Evolutionary conservation across 1,284 basidiomycete genomes (phyloP), one percentile per base, ranked within the genome.

Genomic region (Ceratobasidium theobromae): DNA sequence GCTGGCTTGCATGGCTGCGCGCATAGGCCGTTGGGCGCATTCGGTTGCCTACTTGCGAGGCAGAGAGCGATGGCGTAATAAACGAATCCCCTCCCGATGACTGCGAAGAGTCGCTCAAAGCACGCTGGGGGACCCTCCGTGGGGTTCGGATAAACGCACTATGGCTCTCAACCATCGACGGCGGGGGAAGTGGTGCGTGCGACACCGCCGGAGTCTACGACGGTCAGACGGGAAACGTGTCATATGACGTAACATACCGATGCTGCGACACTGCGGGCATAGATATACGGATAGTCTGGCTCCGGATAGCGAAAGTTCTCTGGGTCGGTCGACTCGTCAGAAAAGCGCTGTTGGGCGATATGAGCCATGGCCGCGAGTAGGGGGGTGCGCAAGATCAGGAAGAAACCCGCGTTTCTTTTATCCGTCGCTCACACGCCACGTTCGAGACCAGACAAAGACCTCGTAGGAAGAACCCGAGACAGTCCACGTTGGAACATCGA

Each of bases 401-500:
- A 21, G 28, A 45, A 27, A 33, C 11, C n/a, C 8, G 18, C 25
- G 40, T 30, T 18, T 58, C 54, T 58, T 58, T 58, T 58, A 58
- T 58, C 30, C 25, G 6, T 18, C 43, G 23, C 21, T 30, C 23
- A 14, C 16, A 18, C 32, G 43, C 54, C 54, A 58, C 54, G 54
- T 58, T 58, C 54, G 43, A 58, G 54, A 58, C 43, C 27, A 58
- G 54, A 58, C 54, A 58, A 58, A 58, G 54, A 21, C 54, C 43
- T 14, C 54, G 46, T 58, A 41, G 54, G 54, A 18, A 58, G 41
- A 58, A 58, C 14, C 54, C 54, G 54, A 46, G 54, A 58, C 54
- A 58, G 40, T 30, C 54, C 54, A 58, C 54, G 54, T 58, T 58
- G 54, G 54, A 58, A 33, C 54, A 33, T 58, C 54, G 54, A 58